Evolutionary conservation across 768 basidiomycete species (phyloP).

Genomic region (Candolleomyces efflorescens): DNA sequence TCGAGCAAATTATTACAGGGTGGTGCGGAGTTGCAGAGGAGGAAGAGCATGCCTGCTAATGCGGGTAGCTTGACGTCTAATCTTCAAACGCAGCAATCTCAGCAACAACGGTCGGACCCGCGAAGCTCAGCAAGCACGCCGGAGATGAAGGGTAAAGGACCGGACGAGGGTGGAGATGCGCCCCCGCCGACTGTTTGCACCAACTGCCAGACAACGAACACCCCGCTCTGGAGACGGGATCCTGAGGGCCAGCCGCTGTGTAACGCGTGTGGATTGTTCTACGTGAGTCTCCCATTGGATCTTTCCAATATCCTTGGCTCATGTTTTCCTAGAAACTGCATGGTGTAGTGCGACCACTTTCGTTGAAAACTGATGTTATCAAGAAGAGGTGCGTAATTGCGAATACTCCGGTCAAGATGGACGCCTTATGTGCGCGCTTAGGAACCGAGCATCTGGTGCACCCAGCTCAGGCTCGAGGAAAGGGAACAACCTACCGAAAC

Average conservation of each 20-base stretch:
- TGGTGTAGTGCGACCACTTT: slow-evolving; percentile 89
- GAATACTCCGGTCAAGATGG: not conserved
- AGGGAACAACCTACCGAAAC: slow-evolving; percentile 61
- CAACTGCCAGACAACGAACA: slow-evolving; percentile 95
- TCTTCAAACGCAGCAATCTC: not conserved
- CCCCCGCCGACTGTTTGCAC: slow-evolving; percentile 79
- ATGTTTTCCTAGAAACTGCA: slow-evolving; percentile 73
- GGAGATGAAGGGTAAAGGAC: slow-evolving; percentile 44
- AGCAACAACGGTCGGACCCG: not conserved
- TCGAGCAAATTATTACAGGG: not conserved
- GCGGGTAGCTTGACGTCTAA: not conserved
- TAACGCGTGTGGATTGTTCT: slow-evolving; percentile 92
- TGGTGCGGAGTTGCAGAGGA: slow-evolving; percentile 2
- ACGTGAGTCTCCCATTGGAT: slow-evolving; percentile 48
- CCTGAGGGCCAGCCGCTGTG: slow-evolving; percentile 91
- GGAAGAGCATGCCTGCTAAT: slow-evolving; percentile 3
- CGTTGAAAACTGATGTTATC: slow-evolving; percentile 95
- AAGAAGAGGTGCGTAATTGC: slow-evolving; percentile 73
- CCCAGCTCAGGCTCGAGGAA: slow-evolving; percentile 66
- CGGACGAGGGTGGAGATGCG: slow-evolving; percentile 46
- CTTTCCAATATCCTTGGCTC: not conserved
- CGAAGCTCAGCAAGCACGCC: slow-evolving; percentile 55
- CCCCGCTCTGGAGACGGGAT: slow-evolving; percentile 89
- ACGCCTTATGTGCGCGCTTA: slow-evolving; percentile 23
- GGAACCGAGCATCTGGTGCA: slow-evolving; percentile 79